Evolutionary conservation across 1,284 basidiomycete species (phyloP).

Genomic region (Naganishia sp.): DNA sequence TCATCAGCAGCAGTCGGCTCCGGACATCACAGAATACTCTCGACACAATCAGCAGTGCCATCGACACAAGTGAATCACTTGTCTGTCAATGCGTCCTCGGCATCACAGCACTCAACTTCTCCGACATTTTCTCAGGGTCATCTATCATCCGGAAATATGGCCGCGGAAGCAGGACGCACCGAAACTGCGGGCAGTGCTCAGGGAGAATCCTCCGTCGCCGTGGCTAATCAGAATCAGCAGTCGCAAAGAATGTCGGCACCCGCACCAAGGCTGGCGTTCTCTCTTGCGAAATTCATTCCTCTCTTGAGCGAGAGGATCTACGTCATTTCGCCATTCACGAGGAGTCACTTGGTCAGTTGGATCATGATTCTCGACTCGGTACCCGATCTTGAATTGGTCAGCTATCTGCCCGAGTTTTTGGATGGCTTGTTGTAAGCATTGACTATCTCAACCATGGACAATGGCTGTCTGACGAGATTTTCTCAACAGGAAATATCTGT

Average conservation of each 20-base stretch:
- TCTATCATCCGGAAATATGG: background rate
- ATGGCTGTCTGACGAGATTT: slow-evolving; percentile 22
- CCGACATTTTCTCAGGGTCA: slow-evolving; percentile 16
- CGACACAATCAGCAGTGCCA: slow-evolving; percentile 14
- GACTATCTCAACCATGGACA: background rate
- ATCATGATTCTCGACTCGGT: slow-evolving; percentile 94
- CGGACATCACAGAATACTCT: slow-evolving; percentile 22
- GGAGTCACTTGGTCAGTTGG: slow-evolving; percentile 96
- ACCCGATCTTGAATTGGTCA: slow-evolving; percentile 91
- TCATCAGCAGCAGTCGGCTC: background rate
- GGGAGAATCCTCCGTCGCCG: background rate
- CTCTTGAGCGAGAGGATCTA: slow-evolving; percentile 90
- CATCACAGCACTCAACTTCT: slow-evolving; percentile 15
- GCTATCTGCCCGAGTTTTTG: slow-evolving; percentile 90
- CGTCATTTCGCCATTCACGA: slow-evolving; percentile 91
- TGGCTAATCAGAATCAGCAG: background rate
- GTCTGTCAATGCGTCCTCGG: slow-evolving; percentile 12
- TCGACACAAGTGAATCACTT: slow-evolving; percentile 25
- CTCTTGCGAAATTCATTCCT: slow-evolving; percentile 90
- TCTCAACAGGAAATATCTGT: slow-evolving; percentile 78
- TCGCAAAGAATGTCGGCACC: background rate
- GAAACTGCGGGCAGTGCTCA: background rate
- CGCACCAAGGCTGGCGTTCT: slow-evolving; percentile 66
- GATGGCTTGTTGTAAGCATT: slow-evolving; percentile 84
- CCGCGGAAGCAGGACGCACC: background rate